Conservation (phyloP, 179 eudicot species). For the Silene noctiflora region DNA sequence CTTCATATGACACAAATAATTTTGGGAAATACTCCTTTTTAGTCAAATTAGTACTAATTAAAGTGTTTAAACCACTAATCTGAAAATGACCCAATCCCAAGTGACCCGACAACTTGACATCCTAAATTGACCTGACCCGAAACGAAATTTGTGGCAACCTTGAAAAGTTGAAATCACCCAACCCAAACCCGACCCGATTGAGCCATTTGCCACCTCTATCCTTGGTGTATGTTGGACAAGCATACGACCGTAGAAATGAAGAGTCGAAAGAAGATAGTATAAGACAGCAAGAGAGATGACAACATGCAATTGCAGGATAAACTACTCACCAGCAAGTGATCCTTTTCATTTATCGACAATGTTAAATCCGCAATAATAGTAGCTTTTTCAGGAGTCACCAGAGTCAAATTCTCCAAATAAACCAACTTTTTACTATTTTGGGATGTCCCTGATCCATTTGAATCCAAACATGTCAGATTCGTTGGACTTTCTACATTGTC, state of each 20-base stretch:
- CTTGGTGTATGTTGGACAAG: neutral
- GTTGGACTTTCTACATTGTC: slow-evolving; percentile 28
- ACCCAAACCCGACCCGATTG: too few relatives aligned
- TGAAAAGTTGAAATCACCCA: too few relatives aligned
- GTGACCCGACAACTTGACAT: too few relatives aligned
- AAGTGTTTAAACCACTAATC: too few relatives aligned
- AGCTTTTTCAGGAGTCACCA: slow-evolving; percentile 67
- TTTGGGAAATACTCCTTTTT: too few relatives aligned
- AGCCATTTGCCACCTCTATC: neutral
- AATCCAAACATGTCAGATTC: slow-evolving; percentile 28
- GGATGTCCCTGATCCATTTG: slow-evolving; percentile 50
- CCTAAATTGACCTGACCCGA: too few relatives aligned
- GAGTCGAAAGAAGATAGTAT: neutral
- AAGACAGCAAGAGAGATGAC: slow-evolving; percentile 6
- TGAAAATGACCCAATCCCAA: too few relatives aligned
- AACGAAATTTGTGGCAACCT: too few relatives aligned
- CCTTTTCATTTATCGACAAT: slow-evolving; percentile 62
- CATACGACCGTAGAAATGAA: neutral
- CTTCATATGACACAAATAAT: too few relatives aligned
- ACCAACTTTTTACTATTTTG: slow-evolving; percentile 44
- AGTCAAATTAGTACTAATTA: too few relatives aligned
- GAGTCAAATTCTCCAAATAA: slow-evolving; percentile 60
- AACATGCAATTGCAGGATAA: slow-evolving; percentile 11
- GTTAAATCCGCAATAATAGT: slow-evolving; percentile 68
- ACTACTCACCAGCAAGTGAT: slow-evolving; percentile 66